Evolutionary conservation across 306 rosid species (phyloP).

Genomic region (Quercus gilva): DNA sequence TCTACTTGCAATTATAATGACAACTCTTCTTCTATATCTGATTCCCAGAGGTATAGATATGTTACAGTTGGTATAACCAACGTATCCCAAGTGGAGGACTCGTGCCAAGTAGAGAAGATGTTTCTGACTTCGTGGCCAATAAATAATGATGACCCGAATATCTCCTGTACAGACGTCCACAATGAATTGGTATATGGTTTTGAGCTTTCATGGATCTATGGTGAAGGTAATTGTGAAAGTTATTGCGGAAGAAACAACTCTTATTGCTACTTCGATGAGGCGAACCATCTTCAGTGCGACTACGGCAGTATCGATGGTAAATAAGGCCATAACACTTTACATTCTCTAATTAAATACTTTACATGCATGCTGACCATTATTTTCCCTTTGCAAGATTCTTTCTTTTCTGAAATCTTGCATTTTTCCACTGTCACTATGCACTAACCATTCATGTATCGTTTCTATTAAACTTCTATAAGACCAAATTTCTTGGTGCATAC

Average conservation of each 20-base stretch:
- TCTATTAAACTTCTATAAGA: no score
- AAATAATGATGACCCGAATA: not conserved
- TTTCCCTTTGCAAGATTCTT: not conserved
- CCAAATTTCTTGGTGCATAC: no score
- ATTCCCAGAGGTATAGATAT: not conserved
- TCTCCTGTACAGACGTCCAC: not conserved
- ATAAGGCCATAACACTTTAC: not conserved
- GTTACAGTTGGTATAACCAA: not conserved
- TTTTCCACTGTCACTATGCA: no score
- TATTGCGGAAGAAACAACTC: fast-evolving
- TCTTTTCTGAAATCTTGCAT: no score
- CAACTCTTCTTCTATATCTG: not conserved
- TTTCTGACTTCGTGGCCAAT: not conserved
- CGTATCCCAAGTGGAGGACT: not conserved
- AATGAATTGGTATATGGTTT: not conserved
- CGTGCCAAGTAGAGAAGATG: not conserved
- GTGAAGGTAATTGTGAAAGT: not conserved
- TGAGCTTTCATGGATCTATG: not conserved
- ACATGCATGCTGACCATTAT: not conserved
- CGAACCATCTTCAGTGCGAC: not conserved
- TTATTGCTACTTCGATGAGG: not conserved
- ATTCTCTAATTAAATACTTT: not conserved
- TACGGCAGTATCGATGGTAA: fast-evolving
- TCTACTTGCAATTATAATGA: not conserved
- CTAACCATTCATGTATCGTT: no score